Conservation (phyloP, 1,284 basidiomycete genomes). For the Leccinum angustisporum region DNA sequence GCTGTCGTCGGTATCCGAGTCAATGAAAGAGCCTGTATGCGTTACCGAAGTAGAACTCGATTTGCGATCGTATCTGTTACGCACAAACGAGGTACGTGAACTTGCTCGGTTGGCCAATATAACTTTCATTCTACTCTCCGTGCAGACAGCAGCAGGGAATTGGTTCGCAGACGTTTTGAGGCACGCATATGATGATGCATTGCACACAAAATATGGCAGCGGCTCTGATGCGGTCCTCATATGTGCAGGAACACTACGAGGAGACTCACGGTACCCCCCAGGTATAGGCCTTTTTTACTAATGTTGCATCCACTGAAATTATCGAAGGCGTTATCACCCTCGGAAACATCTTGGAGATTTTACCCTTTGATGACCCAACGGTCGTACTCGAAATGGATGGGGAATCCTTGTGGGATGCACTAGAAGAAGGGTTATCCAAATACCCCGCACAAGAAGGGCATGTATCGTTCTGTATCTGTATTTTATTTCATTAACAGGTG, state of each 20-base stretch:
- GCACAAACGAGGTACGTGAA: slow-evolving; percentile 59
- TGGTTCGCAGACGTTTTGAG: slow-evolving; percentile 88
- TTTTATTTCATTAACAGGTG: slow-evolving; percentile 3
- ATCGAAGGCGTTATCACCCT: slow-evolving; percentile 69
- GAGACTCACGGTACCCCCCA: slow-evolving; percentile 84
- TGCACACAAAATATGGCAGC: slow-evolving; percentile 57
- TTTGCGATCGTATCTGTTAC: slow-evolving; percentile 72
- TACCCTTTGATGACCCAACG: slow-evolving; percentile 87
- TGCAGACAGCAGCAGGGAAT: slow-evolving; percentile 78
- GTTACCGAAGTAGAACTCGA: slow-evolving; percentile 71
- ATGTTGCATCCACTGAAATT: background rate
- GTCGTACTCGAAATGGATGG: slow-evolving; percentile 86
- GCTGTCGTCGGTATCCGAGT: slow-evolving; percentile 68
- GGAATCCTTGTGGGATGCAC: slow-evolving; percentile 74
- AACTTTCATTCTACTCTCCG: background rate
- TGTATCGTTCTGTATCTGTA: slow-evolving; percentile 16
- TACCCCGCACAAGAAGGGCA: slow-evolving; percentile 93
- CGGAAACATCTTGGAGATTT: slow-evolving; percentile 83
- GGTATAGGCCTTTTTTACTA: slow-evolving; percentile 42
- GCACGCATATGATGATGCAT: slow-evolving; percentile 83
- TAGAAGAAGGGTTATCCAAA: slow-evolving; percentile 74
- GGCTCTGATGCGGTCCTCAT: slow-evolving; percentile 80
- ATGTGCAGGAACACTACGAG: slow-evolving; percentile 84
- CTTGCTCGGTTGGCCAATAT: background rate
- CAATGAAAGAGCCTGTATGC: slow-evolving; percentile 75